A percentile compares a stretch with the other conserved stretches of the same genome.
Evolutionary conservation across 306 rosid species (phyloP).

Genomic region (Trichosanthes truncata): DNA sequence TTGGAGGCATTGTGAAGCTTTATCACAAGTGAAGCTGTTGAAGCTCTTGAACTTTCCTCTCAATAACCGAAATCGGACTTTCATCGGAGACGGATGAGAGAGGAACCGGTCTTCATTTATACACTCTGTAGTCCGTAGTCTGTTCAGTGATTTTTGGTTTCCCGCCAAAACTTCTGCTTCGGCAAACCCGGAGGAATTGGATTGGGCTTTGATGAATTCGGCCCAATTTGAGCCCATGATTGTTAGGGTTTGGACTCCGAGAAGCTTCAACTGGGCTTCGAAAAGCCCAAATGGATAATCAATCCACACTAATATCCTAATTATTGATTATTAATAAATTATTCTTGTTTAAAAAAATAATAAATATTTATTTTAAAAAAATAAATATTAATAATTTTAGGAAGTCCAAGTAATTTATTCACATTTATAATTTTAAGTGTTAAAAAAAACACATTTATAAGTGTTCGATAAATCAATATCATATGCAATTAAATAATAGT

Average conservation of each 20-base stretch:
- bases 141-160: neutral
- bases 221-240: neutral
- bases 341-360: no score
- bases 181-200: neutral
- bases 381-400: no score
- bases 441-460: no score
- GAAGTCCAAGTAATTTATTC: neutral
- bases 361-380: no score
- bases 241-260: neutral
- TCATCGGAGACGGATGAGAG: neutral
- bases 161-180: conserved; percentile 1
- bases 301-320: neutral
- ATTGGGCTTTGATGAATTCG: neutral
- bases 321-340: neutral
- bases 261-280: neutral
- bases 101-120: neutral
- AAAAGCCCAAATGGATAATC: neutral
- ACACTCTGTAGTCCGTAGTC: neutral
- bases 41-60: conserved; percentile 14
- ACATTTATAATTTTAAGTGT: no score
- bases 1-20: conserved; percentile 48
- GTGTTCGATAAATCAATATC: no score
- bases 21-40: neutral
- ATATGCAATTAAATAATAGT: no score
- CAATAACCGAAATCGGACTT: neutral